phyloP scores from a whole-genome alignment of 306 rosid genomes.

The Macrotyloma uniflorum region DNA sequence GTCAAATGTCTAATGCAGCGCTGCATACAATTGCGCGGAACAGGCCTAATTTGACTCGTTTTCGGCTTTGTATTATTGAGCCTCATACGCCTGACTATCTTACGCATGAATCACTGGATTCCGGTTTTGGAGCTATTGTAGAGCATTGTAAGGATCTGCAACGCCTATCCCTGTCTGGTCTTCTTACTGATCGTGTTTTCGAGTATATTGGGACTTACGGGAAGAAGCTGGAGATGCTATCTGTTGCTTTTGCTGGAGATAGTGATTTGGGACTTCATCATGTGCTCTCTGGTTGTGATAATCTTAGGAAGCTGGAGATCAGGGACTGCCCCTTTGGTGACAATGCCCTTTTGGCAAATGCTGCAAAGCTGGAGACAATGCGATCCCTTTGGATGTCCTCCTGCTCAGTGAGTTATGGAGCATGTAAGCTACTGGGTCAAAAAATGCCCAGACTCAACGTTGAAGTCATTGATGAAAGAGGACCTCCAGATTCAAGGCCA shows the following conservation, averaged over 20 bases:
- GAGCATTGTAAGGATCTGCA: constrained; percentile 87
- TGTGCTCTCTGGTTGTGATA: constrained; percentile 86
- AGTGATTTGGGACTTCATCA: constrained; percentile 91
- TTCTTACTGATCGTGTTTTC: constrained; percentile 81
- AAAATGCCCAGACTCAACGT: constrained; percentile 88
- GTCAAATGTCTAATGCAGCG: constrained; percentile 92
- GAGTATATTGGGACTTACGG: constrained; percentile 74
- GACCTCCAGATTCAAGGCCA: constrained; percentile 72
- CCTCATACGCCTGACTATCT: constrained; percentile 76
- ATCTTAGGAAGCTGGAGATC: constrained; percentile 89
- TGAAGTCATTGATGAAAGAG: constrained; percentile 96
- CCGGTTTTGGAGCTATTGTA: constrained; percentile 94
- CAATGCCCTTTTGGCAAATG: constrained; percentile 95
- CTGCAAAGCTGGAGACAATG: constrained; percentile 99
- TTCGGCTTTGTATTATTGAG: constrained; percentile 89
- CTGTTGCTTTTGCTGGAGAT: constrained; percentile 94
- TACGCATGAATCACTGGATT: constrained; percentile 71
- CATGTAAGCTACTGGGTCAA: constrained; percentile 90
- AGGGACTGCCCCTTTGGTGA: constrained; percentile 99
- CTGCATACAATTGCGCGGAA: constrained; percentile 75
- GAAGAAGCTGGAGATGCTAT: constrained; percentile 94
- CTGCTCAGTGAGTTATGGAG: constrained; percentile 90
- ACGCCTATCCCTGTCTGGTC: constrained; percentile 91
- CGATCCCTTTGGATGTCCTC: constrained; percentile 99
- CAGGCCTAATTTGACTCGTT: constrained; percentile 80